Evolutionary conservation across 1,284 basidiomycete genomes (phyloP), one percentile per base, ranked within the genome.

Genomic region (Omphalotus olearius): DNA sequence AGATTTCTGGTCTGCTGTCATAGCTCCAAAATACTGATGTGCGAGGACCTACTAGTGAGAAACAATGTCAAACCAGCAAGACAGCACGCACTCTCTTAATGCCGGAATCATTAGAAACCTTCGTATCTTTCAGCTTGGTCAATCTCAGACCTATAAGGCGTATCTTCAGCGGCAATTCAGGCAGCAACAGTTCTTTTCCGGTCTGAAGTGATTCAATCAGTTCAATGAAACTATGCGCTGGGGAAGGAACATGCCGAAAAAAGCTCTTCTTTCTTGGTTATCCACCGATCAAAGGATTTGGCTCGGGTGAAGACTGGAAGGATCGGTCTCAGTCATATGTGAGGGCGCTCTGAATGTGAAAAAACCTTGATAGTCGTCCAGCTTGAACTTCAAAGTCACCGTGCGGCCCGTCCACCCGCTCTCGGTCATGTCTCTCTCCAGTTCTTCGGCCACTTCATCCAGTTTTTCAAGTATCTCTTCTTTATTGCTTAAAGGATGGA

Each of bases 81-180:
- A 20, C 36, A 16, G 26, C n/a, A 57, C 79, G 53, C 62, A 87
- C 88, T 48, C 80, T 72, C 64, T 85, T 85, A 52, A 91, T 88
- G 3, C 78, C 75, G 43, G 77, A 70, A 23, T 74, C 71, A 44
- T 73, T 56, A 35, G 63, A 62, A 13, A 72, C 75, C 55, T 74
- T 73, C 23, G 94, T 68, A 66, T 96, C 92, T 62, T 88, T 91
- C 51, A 96, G 70, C 56, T 89, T 93, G 2, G 91, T 93, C 18
- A 93, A 74, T 42, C 92, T 76, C 20, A 96, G 71, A 2, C 92
- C 92, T 51, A 96, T 85, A 3, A 96, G 73, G 38, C 93, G 78
- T 18, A 94, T 70, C 16, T 77, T 83, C 18, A 93, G 64, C 0
- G 91, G 93, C 11, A 91, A 68, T 66, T 93, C 91, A 7, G 83